Conservation (phyloP, 2,329 filamentous ascomycete species). For the Epichloe typhina region DNA sequence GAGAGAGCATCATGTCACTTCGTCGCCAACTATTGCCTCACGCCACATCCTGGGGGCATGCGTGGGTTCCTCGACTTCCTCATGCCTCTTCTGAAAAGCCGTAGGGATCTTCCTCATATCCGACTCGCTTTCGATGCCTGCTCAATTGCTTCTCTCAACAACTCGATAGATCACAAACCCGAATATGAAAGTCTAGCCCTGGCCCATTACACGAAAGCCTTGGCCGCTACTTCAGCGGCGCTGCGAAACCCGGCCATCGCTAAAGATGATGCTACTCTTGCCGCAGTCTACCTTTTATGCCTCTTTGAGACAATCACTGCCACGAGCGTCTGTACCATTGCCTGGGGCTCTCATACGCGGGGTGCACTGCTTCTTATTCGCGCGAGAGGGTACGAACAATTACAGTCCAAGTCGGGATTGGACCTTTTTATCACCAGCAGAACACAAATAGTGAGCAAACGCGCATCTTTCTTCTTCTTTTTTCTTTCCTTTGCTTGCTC, state of each 20-base stretch:
- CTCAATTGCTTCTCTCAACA: neutral
- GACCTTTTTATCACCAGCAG: neutral
- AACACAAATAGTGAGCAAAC: neutral
- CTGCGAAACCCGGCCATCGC: neutral
- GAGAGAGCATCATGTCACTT: neutral
- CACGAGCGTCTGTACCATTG: neutral
- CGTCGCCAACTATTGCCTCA: neutral
- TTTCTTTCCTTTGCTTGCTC: too few species aligned
- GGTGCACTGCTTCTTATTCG: neutral
- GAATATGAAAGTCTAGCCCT: neutral
- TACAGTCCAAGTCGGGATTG: neutral
- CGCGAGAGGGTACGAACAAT: neutral
- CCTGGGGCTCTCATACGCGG: neutral
- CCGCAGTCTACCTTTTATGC: neutral
- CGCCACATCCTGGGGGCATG: neutral
- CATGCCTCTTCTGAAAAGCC: neutral
- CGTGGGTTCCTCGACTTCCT: neutral
- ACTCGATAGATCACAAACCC: neutral
- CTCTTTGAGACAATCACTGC: neutral
- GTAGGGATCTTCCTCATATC: neutral
- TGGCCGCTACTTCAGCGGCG: neutral
- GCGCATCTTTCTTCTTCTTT: too few species aligned
- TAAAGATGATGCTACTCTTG: neutral
- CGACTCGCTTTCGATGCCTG: neutral
- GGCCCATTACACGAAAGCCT: neutral